Conservation (phyloP, 192 early-diverging fungal species). For the Geranomyces michiganensis region DNA sequence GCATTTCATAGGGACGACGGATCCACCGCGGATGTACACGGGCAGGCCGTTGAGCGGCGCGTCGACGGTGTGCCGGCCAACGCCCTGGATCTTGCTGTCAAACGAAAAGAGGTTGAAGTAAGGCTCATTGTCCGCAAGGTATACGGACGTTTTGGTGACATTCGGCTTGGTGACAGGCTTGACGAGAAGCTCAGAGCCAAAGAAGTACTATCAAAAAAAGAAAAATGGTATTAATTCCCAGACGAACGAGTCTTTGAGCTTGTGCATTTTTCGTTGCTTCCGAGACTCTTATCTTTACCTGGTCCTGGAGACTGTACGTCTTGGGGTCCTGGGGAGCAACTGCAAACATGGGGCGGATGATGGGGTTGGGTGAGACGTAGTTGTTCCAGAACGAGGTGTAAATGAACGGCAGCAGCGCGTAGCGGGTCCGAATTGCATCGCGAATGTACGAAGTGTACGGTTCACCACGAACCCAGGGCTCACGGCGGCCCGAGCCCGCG, state of each 20-base stretch:
- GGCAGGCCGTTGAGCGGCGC: constrained; percentile 6
- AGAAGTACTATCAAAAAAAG: constrained; percentile 16
- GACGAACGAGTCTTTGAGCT: too few species aligned
- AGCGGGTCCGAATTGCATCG: constrained; percentile 74
- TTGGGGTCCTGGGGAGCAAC: background rate
- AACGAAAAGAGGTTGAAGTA: constrained; percentile 6
- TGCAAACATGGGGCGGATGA: constrained; percentile 8
- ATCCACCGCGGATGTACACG: constrained; percentile 1
- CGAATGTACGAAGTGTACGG: constrained; percentile 77
- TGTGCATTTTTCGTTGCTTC: too few species aligned
- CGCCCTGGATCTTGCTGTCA: background rate
- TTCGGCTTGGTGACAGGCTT: constrained; percentile 5
- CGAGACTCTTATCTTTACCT: too few species aligned
- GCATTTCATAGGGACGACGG: constrained; percentile 4
- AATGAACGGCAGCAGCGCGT: constrained; percentile 83
- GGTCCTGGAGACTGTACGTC: background rate
- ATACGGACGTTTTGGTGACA: background rate
- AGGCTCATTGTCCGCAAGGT: background rate
- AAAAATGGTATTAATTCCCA: too few species aligned
- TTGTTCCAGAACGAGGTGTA: constrained; percentile 89
- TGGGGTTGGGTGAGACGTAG: constrained; percentile 23
- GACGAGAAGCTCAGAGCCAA: background rate
- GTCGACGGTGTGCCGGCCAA: background rate
- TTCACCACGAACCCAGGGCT: constrained; percentile 92
- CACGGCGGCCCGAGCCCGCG: constrained; percentile 89